A percentile compares a stretch with the other conserved stretches of the same genome.
phyloP scores from a whole-genome alignment of 768 basidiomycete genomes.

The Boletus pseudopeckii region DNA sequence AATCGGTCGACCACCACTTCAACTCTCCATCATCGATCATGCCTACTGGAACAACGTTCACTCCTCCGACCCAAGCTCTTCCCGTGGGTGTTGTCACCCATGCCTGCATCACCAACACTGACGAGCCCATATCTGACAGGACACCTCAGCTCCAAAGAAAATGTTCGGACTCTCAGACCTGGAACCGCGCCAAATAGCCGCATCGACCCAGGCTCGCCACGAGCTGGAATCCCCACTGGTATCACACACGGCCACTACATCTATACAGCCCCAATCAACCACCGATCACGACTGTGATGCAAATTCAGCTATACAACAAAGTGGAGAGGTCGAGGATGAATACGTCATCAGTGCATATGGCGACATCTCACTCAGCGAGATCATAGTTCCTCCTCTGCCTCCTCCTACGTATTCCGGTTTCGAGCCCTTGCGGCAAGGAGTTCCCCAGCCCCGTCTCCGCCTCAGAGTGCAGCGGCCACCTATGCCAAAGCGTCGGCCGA shows the following conservation, averaged over 20 bases:
- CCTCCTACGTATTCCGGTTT: background rate
- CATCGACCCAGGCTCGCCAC: background rate
- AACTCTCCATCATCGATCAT: slow-evolving; percentile 2
- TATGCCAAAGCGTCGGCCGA: slow-evolving; percentile 24
- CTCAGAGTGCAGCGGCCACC: slow-evolving; percentile 27
- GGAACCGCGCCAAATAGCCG: background rate
- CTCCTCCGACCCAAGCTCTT: background rate
- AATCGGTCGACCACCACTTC: background rate
- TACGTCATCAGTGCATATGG: slow-evolving; percentile 43
- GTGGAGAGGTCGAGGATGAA: slow-evolving; percentile 30
- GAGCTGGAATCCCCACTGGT: background rate
- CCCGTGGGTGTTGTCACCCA: slow-evolving; percentile 1
- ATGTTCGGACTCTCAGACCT: background rate
- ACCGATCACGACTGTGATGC: background rate
- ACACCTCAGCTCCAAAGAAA: slow-evolving; percentile 2
- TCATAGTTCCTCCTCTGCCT: slow-evolving; percentile 32
- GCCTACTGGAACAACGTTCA: background rate
- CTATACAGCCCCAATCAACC: background rate
- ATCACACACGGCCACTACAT: background rate
- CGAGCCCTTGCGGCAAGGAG: background rate
- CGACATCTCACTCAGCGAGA: slow-evolving; percentile 41
- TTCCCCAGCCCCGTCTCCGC: slow-evolving; percentile 18
- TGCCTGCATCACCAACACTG: background rate
- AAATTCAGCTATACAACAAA: background rate
- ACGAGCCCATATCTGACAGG: slow-evolving; percentile 6